Conservation (phyloP, 179 eudicot genomes). For the Carnegiea gigantea region DNA sequence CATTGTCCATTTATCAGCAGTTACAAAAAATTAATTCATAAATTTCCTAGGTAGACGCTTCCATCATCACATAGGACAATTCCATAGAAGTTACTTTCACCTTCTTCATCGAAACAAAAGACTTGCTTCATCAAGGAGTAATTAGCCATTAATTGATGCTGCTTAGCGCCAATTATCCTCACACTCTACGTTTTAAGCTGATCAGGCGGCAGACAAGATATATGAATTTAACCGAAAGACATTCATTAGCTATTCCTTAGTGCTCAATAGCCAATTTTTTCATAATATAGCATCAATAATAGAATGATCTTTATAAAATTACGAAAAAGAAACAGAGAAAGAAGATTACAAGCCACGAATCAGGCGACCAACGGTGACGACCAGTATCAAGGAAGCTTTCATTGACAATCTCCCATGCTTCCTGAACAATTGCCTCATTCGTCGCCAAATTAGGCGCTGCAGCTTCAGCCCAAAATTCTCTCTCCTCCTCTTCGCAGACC, state of each 20-base stretch:
- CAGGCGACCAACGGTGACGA: conserved; percentile 70
- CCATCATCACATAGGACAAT: neutral
- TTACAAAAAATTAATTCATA: too few relatives aligned
- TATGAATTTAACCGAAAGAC: neutral
- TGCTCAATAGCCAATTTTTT: neutral
- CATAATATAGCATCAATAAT: neutral
- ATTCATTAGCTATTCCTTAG: neutral
- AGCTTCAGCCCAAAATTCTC: conserved; percentile 18
- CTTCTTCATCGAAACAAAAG: neutral
- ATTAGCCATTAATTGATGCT: neutral
- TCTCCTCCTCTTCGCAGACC: conserved; percentile 44
- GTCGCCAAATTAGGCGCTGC: conserved; percentile 34
- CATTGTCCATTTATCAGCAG: too few relatives aligned
- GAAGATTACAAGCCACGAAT: conserved; percentile 64
- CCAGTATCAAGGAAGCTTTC: conserved; percentile 60
- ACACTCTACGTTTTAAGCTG: neutral
- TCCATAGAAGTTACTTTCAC: neutral
- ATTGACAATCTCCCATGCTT: conserved; percentile 91
- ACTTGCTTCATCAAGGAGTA: neutral
- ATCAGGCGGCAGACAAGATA: too few relatives aligned
- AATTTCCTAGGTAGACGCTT: neutral
- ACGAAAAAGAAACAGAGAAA: conserved; percentile 8
- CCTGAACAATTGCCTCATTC: conserved; percentile 73
- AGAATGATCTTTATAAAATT: neutral
- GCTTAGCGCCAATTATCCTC: neutral